phyloP scores from a whole-genome alignment of 1,139 yeast species.

The Candida dubliniensis region DNA sequence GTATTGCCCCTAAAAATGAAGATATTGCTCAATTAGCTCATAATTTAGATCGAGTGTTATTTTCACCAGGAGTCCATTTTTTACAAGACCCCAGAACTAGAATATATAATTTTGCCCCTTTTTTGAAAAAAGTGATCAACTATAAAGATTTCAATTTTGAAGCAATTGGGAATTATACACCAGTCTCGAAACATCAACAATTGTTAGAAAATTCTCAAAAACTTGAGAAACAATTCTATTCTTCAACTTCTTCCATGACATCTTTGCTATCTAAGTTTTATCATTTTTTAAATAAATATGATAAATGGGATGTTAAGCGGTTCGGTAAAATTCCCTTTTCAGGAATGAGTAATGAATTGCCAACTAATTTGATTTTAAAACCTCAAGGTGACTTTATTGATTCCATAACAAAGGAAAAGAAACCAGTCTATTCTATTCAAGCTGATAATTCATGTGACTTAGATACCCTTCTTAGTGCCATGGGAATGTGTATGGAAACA shows the following conservation, averaged over 20 bases:
- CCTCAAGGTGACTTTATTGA: slow-evolving; percentile 26
- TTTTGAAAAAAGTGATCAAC: slow-evolving; percentile 60
- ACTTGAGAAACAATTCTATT: slow-evolving; percentile 49
- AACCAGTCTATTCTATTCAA: slow-evolving; percentile 59
- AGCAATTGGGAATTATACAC: slow-evolving; percentile 55
- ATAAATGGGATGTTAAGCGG: slow-evolving; percentile 20
- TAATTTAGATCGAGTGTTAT: slow-evolving; percentile 65
- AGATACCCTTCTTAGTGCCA: slow-evolving; percentile 68
- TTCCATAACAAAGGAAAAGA: slow-evolving; percentile 22
- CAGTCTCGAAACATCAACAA: slow-evolving; percentile 64
- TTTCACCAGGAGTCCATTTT: slow-evolving; percentile 82
- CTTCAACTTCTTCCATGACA: slow-evolving; percentile 91
- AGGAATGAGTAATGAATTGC: slow-evolving; percentile 31
- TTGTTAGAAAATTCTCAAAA: slow-evolving; percentile 51
- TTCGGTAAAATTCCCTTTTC: slow-evolving; percentile 39
- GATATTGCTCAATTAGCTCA: slow-evolving; percentile 53
- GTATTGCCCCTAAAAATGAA: slow-evolving; percentile 22
- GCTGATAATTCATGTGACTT: slow-evolving; percentile 68
- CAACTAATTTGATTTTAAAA: slow-evolving; percentile 44
- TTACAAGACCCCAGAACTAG: slow-evolving; percentile 75
- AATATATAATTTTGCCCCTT: slow-evolving; percentile 67
- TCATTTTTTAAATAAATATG: slow-evolving; percentile 59
- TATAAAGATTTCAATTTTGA: slow-evolving; percentile 68
- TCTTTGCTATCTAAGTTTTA: slow-evolving; percentile 74
- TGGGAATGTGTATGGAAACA: slow-evolving; percentile 80